Base-by-base conservation (phyloP, 768 basidiomycete genomes). In the Suillus americanus region DNA sequence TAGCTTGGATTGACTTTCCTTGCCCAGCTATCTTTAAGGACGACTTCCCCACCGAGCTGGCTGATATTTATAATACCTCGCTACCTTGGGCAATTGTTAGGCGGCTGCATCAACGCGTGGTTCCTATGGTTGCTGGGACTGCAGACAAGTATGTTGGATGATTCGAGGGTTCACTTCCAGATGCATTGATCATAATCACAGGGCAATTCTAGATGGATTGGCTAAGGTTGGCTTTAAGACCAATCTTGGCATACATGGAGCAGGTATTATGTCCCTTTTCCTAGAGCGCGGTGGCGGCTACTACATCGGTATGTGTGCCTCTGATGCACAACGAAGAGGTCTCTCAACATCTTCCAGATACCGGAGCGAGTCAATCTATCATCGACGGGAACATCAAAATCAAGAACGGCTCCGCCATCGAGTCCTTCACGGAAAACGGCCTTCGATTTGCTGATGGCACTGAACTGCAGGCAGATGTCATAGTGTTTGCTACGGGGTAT, bases 351-450 rank as follows among this genome's bases (percentile, higher is more conserved):
- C 55, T 7, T 20, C 57, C 48, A 78, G 78, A 77, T n/a, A 67
- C 69, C 9, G 83, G 82, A 12, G 80, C 81, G 1, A 79, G 80
- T 60, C 75, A 79, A 60, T 73, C 80, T 60, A 80, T 85, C 67
- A 77, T 77, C 25, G 71, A 81, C 25, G 82, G 85, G 18, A 76
- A 79, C 51, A 84, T 86, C 75, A 83, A 83, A 67, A 67, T 86
- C 71, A 85, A 83, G 75, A 79, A 73, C 67, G 84, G 82, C 28
- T 71, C 75, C 12, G 54, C 66, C 2, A 74, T 78, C 61, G 66
- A 71, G 46, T 57, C 65, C 1, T 79, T 78, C 66, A 79, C 76
- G 0, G 62, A 71, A 60, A 68, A 70, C 14, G 71, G 77, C n/a
- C 69, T 79, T 60, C 61, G 64, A 51, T 70, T 78, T 46, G 70